Conservation (phyloP, 768 basidiomycete genomes). For the Boletus tylopilopsis region DNA sequence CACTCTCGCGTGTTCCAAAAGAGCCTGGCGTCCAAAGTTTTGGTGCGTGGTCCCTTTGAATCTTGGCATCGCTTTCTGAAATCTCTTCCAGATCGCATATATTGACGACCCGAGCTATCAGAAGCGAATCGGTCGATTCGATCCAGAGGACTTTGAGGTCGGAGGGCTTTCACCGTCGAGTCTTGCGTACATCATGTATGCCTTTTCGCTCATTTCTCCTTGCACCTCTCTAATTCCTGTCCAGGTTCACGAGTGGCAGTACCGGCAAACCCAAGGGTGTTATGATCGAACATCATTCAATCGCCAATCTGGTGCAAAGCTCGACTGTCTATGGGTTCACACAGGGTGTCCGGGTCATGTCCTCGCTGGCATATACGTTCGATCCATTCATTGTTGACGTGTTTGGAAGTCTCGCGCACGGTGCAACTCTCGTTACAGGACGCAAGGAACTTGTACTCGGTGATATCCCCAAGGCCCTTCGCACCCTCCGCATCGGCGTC, state of each 20-base stretch:
- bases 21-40: constrained; percentile 19
- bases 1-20: constrained; percentile 23
- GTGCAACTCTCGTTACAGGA: constrained; percentile 20
- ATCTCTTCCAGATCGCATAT: constrained; percentile 18
- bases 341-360: constrained; percentile 24
- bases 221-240: neutral
- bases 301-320: constrained; percentile 19
- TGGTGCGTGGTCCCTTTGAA: constrained; percentile 8
- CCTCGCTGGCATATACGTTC: constrained; percentile 29
- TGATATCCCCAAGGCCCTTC: constrained; percentile 27
- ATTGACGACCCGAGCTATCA: constrained; percentile 29
- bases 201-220: neutral
- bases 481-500: constrained; percentile 23
- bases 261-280: constrained; percentile 24
- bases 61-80: neutral
- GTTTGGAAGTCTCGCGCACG: constrained; percentile 18
- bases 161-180: constrained; percentile 20
- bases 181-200: constrained; percentile 28
- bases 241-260: constrained; percentile 21
- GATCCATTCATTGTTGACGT: constrained; percentile 22
- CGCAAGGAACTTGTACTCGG: constrained; percentile 29
- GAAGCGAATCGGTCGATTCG: constrained; percentile 16
- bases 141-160: constrained; percentile 17
- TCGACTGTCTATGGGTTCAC: constrained; percentile 22
- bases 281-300: constrained; percentile 22